These are phyloP conservation scores for Fusarium neocosmosporiellum DNA, from an alignment of 2,329 filamentous ascomycete genomes.

Conservation along the genomic window DNA sequence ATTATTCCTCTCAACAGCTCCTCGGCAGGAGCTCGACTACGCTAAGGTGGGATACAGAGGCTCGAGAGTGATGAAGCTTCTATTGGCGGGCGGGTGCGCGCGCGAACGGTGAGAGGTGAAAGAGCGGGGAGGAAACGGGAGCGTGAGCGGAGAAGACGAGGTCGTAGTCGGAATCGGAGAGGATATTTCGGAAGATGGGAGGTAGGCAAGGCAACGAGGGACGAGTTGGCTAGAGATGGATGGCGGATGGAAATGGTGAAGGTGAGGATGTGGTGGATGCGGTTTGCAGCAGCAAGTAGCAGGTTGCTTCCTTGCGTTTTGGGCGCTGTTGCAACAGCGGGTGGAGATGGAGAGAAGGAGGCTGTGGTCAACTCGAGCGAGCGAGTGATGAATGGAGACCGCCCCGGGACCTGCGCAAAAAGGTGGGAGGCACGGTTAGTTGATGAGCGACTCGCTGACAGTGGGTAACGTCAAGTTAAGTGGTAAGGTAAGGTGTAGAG, in stretches of 20 bases:
- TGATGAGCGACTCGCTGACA: neutral
- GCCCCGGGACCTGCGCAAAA: conserved; percentile 25
- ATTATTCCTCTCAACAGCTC: conserved; percentile 56
- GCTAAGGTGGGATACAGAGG: conserved; percentile 35
- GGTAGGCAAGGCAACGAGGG: conserved; percentile 7
- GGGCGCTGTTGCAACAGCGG: conserved; percentile 30
- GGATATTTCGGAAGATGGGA: conserved; percentile 8
- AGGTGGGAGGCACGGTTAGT: conserved; percentile 10
- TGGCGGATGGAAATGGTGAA: conserved; percentile 29
- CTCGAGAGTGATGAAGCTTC: conserved; percentile 38
- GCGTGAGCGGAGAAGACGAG: conserved; percentile 29
- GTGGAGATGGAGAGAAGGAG: conserved; percentile 34
- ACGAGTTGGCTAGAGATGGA: conserved; percentile 17
- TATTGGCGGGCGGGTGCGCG: conserved; percentile 39
- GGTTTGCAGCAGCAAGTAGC: conserved; percentile 31
- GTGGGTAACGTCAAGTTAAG: neutral
- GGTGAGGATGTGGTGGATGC: conserved; percentile 35
- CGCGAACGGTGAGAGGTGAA: conserved; percentile 30
- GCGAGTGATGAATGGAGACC: neutral
- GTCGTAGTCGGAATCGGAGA: conserved; percentile 17
- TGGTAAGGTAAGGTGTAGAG: neutral
- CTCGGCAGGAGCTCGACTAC: conserved; percentile 50
- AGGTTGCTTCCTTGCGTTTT: conserved; percentile 22
- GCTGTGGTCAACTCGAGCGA: conserved; percentile 13
- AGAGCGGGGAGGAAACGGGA: conserved; percentile 29